Percentiles rank a stretch among this genome's conserved stretches.
These are phyloP conservation scores for Tulasnella sp. DNA, from an alignment of 768 basidiomycete genomes.

Conservation along the genomic window DNA sequence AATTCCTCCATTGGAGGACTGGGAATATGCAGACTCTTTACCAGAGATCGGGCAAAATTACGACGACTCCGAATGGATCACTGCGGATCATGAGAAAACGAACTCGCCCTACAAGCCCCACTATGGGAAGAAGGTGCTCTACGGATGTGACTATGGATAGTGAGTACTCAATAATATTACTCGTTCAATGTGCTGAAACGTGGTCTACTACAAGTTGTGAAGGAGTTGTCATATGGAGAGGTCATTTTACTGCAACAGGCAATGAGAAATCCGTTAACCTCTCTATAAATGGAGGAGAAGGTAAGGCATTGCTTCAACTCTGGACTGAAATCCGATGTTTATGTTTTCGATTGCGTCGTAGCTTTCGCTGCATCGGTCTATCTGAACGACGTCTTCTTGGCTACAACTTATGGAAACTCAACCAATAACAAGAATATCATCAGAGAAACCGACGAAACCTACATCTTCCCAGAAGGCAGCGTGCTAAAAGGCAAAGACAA, in stretches of 20 bases:
- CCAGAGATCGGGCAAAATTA: constrained; percentile 51
- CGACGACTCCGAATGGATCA: constrained; percentile 50
- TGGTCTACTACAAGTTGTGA: constrained; percentile 46
- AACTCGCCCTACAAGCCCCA: constrained; percentile 56
- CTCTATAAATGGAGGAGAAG: constrained; percentile 70
- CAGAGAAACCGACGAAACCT: constrained; percentile 56
- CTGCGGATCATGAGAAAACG: constrained; percentile 58
- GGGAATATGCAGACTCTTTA: constrained; percentile 64
- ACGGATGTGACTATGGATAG: constrained; percentile 82
- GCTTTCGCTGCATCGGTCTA: constrained; percentile 76
- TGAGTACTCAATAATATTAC: constrained; percentile 27
- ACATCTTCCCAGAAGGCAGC: constrained; percentile 45
- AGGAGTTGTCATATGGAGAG: constrained; percentile 68
- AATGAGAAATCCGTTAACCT: constrained; percentile 49
- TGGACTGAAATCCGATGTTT: background rate
- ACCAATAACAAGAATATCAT: constrained; percentile 48
- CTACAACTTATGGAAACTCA: constrained; percentile 63
- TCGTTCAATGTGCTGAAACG: background rate
- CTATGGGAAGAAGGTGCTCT: constrained; percentile 64
- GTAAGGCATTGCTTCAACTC: constrained; percentile 28
- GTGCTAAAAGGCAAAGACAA: constrained; percentile 46
- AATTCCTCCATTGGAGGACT: constrained; percentile 35
- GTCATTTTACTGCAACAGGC: constrained; percentile 57
- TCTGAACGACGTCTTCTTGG: constrained; percentile 59
- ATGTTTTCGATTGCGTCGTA: constrained; percentile 20